A percentile compares a stretch with the other conserved stretches of the same genome.
Conservation (phyloP, 2,329 filamentous ascomycete genomes). For the Pezicula neosporulosa region DNA sequence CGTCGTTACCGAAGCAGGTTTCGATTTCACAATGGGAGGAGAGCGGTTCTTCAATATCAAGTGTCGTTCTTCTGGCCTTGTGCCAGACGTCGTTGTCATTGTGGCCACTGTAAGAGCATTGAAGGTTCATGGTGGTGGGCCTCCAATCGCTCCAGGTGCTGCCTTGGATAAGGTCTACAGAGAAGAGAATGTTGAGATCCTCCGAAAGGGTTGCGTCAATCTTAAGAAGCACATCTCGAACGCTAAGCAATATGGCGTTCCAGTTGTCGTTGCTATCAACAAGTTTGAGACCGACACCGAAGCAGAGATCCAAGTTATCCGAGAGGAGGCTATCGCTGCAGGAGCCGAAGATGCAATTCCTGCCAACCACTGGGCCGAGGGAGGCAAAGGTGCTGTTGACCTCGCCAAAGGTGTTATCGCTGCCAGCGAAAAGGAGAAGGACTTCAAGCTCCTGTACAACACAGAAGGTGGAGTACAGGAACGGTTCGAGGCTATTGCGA, state of each 20-base stretch:
- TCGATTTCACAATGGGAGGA: constrained; percentile 99
- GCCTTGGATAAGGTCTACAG: constrained; percentile 84
- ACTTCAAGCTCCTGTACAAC: constrained; percentile 84
- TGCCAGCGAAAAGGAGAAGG: constrained; percentile 77
- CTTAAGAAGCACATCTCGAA: constrained; percentile 93
- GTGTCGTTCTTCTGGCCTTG: constrained; percentile 88
- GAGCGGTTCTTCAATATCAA: constrained; percentile 99
- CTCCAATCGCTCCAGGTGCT: constrained; percentile 86
- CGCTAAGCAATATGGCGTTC: constrained; percentile 83
- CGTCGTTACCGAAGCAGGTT: constrained; percentile 94
- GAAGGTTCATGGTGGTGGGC: constrained; percentile 95
- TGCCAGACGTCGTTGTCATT: constrained; percentile 90
- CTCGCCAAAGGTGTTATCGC: constrained; percentile 83
- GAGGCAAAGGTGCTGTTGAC: constrained; percentile 84
- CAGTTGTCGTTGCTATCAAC: constrained; percentile 96
- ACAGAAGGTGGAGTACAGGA: constrained; percentile 78
- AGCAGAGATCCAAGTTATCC: constrained; percentile 83
- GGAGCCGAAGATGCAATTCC: constrained; percentile 92
- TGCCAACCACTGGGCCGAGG: constrained; percentile 95
- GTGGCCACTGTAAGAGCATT: constrained; percentile 93
- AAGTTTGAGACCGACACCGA: constrained; percentile 92
- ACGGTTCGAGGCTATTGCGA: constrained; percentile 86
- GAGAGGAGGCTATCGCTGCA: constrained; percentile 86
- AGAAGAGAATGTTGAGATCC: constrained; percentile 88
- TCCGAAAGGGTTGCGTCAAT: constrained; percentile 89